Base-by-base conservation (phyloP, 2,329 filamentous ascomycete genomes). In the Colletotrichum gigasporum region DNA sequence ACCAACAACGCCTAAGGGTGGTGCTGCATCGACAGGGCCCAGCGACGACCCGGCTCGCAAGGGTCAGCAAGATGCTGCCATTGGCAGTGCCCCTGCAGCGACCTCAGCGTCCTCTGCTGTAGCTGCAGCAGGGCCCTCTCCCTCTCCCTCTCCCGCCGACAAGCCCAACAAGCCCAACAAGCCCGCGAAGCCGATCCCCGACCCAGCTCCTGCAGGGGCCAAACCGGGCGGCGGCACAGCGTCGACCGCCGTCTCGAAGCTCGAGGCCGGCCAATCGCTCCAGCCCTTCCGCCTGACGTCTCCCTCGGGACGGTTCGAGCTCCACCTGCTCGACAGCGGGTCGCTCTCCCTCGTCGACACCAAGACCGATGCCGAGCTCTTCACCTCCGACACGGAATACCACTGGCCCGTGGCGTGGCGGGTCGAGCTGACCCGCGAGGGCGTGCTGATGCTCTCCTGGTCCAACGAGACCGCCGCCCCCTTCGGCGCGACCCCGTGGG, bases 341-440 rank as follows among this genome's bases (percentile, higher is more conserved):
- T 60, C 66, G 14, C 62, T 69, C 12, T 68, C 67, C 5, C 61
- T 69, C 10, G 3, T 56, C 37, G 58, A 64, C 39, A 52, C 32
- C 20, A 63, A 44, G 28, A 69, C 66, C 18, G 57, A 66, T 2
- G 45, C 16, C 42, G 67, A 69, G 51, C 57, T 68, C 12, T 69
- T 69, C 39, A 63, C 63, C 10, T 69, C 67, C 48, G 65, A 69
- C 53, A 69, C 67, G 32, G 63, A 68, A 30, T 66, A 68, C 34
- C 18, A 68, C 26, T 69, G 67, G 67, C 67, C 67, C 22, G 67
- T 68, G 2, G 28, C 59, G 5, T 69, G 58, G 63, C 66, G 66
- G 22, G 66, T 59, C n/a, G 67, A 69, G 51, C 64, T 69, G 35
- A 68, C 62, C 6, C 52, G 44, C 18, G 53, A 64, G 35, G 67